phyloP scores from a whole-genome alignment of 495 filamentous ascomycete genomes.

The Penicillium malachiteum region DNA sequence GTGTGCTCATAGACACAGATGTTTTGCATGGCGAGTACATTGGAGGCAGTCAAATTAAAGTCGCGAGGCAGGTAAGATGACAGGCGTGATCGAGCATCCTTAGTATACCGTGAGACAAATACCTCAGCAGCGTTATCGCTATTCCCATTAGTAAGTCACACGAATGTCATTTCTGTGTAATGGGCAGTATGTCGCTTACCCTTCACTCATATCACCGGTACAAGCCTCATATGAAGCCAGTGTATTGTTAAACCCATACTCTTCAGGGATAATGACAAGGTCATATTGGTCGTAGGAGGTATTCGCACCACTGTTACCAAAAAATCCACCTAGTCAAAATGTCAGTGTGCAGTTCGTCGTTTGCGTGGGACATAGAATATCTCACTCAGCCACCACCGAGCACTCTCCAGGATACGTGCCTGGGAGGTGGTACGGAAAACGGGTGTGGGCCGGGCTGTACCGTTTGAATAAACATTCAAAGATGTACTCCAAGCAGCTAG shows the following conservation, averaged over 20 bases:
- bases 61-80: conserved; percentile 25
- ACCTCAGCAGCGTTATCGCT: neutral
- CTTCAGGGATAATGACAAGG: conserved; percentile 49
- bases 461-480: conserved; percentile 44
- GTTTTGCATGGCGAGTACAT: conserved; percentile 56
- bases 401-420: conserved; percentile 49
- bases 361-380: neutral
- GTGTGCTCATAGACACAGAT: conserved; percentile 38
- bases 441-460: conserved; percentile 43
- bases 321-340: conserved; percentile 33
- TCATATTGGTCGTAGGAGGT: conserved; percentile 39
- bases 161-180: neutral
- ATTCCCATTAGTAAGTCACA: neutral
- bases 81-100: conserved; percentile 20
- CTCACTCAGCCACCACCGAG: conserved; percentile 42
- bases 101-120: conserved; percentile 20
- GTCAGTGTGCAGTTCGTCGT: neutral
- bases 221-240: conserved; percentile 45
- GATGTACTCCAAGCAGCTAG: conserved; percentile 43
- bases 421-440: conserved; percentile 51
- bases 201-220: neutral
- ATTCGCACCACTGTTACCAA: conserved; percentile 36
- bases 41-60: conserved; percentile 49
- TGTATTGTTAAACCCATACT: conserved; percentile 49
- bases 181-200: neutral